Evolutionary conservation across 495 filamentous ascomycete genomes (phyloP).

Genomic region (Cladorrhinum samala): DNA sequence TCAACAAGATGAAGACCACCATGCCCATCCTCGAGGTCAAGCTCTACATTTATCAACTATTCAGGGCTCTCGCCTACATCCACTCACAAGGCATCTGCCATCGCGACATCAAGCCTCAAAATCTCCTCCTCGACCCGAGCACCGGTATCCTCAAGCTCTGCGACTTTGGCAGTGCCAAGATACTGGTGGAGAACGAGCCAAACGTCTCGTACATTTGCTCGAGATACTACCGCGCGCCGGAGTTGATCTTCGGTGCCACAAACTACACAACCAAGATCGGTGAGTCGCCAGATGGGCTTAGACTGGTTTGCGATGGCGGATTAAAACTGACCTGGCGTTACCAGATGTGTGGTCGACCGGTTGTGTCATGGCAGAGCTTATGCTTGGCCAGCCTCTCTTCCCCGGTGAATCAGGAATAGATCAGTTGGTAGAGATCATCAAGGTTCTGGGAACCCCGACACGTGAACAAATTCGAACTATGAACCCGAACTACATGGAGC

Average conservation of each 20-base stretch:
- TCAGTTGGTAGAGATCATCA: slow-evolving; percentile 98
- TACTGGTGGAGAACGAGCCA: slow-evolving; percentile 96
- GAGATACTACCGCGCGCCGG: slow-evolving; percentile 94
- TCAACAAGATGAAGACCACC: slow-evolving; percentile 99
- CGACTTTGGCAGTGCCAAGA: slow-evolving; percentile 98
- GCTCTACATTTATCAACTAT: slow-evolving; percentile 99
- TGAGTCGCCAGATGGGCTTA: slow-evolving; percentile 43
- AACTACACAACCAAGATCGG: slow-evolving; percentile 99
- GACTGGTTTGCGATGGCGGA: neutral
- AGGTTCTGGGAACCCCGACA: slow-evolving; percentile 96
- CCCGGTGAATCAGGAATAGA: slow-evolving; percentile 99
- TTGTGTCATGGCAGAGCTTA: slow-evolving; percentile 98
- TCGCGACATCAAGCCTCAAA: slow-evolving; percentile 98
- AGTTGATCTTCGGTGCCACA: slow-evolving; percentile 97
- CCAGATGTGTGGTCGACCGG: slow-evolving; percentile 99
- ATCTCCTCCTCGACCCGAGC: slow-evolving; percentile 83
- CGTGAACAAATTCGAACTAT: slow-evolving; percentile 98
- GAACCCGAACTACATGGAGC: slow-evolving; percentile 99
- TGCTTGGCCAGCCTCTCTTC: slow-evolving; percentile 97
- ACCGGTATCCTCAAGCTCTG: slow-evolving; percentile 94
- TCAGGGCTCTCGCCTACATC: slow-evolving; percentile 96
- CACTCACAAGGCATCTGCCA: slow-evolving; percentile 99
- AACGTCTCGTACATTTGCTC: slow-evolving; percentile 99
- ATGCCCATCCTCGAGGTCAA: slow-evolving; percentile 99
- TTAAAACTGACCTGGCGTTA: slow-evolving; percentile 10